A percentile compares a stretch with the other conserved stretches of the same genome.
Conservation (phyloP, 2,329 filamentous ascomycete species). For the Fusarium duplospermum region DNA sequence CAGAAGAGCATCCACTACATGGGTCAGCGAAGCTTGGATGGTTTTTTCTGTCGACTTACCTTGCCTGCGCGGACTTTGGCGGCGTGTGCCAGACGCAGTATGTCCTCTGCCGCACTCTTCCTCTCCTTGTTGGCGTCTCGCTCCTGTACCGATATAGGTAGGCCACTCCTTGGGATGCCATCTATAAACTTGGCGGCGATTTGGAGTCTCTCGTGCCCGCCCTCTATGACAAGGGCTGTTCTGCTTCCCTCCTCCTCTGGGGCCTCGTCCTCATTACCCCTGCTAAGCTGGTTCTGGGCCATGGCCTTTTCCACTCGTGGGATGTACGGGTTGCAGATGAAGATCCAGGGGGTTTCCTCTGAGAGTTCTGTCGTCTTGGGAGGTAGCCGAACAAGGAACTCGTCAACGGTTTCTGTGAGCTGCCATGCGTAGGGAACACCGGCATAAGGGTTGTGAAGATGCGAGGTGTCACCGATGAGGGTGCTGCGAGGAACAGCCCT, state of each 20-base stretch:
- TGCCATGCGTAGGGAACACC: constrained; percentile 69
- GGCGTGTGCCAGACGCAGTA: constrained; percentile 70
- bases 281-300: constrained; percentile 51
- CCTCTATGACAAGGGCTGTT: constrained; percentile 61
- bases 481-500: constrained; percentile 39
- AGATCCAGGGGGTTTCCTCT: constrained; percentile 74
- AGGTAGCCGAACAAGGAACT: constrained; percentile 76
- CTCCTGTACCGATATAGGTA: constrained; percentile 52
- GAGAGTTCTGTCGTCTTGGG: constrained; percentile 69
- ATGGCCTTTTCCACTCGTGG: constrained; percentile 49
- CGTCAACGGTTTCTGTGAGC: constrained; percentile 69
- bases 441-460: constrained; percentile 69
- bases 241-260: constrained; percentile 60
- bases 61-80: constrained; percentile 74
- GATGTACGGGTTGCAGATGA: constrained; percentile 73
- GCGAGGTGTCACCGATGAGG: constrained; percentile 38
- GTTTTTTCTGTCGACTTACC: constrained; percentile 51
- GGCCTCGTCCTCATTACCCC: constrained; percentile 62
- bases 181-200: constrained; percentile 62
- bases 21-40: constrained; percentile 45
- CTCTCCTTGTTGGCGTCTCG: constrained; percentile 63
- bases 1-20: constrained; percentile 81
- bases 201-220: constrained; percentile 63
- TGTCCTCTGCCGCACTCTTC: constrained; percentile 61
- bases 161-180: constrained; percentile 53